phyloP scores from a whole-genome alignment of 2,329 filamentous ascomycete species.

The Ophiostoma perfectum region DNA sequence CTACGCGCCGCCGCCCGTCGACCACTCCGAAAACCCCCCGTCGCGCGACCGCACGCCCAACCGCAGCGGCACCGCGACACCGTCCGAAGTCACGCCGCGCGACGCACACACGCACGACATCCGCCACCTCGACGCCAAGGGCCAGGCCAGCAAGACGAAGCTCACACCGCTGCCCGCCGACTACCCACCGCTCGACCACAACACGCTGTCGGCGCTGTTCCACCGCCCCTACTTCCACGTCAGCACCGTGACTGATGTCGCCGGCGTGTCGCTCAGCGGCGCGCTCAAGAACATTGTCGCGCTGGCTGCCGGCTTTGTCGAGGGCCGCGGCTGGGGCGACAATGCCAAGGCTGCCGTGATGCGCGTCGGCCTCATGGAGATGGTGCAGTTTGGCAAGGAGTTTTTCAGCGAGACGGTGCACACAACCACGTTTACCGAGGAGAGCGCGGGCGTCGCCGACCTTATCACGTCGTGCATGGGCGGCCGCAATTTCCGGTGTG shows the following conservation, averaged over 20 bases:
- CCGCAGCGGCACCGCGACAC: constrained; percentile 27
- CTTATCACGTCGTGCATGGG: constrained; percentile 90
- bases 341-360: constrained; percentile 99
- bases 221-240: constrained; percentile 97
- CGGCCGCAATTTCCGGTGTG: constrained; percentile 90
- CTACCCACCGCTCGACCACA: constrained; percentile 81
- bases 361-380: constrained; percentile 91
- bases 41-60: constrained; percentile 38
- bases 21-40: constrained; percentile 66
- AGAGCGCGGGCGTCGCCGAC: constrained; percentile 91
- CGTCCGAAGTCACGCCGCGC: constrained; percentile 31
- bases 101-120: constrained; percentile 33
- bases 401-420: constrained; percentile 84
- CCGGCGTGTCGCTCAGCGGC: constrained; percentile 88
- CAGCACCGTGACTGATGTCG: constrained; percentile 88
- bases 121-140: constrained; percentile 54
- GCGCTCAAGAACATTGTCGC: constrained; percentile 97
- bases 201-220: constrained; percentile 78
- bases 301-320: constrained; percentile 87
- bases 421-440: constrained; percentile 88
- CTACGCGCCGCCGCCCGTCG: constrained; percentile 86
- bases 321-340: constrained; percentile 94
- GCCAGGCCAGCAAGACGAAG: constrained; percentile 60
- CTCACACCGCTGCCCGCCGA: constrained; percentile 72
- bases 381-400: constrained; percentile 89